phyloP scores from a whole-genome alignment of 1,284 basidiomycete genomes.

The Leccinum colubrinum region DNA sequence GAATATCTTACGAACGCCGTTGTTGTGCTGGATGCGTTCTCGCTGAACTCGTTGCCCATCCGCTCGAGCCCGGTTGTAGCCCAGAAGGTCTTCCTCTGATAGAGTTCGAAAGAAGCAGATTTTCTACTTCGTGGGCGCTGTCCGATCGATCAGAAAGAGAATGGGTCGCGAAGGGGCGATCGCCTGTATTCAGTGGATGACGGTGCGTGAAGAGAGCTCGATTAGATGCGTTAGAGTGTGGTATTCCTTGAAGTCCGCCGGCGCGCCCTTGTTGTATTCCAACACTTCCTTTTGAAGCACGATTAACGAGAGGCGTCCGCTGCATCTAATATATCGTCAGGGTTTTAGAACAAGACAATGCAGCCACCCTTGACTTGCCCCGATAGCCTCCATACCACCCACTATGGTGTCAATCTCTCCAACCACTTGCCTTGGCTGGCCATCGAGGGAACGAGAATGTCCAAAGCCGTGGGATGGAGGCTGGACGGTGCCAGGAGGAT shows the following conservation, averaged over 20 bases:
- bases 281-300: conserved; percentile 37
- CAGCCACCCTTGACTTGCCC: conserved; percentile 40
- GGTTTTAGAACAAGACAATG: background rate
- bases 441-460: conserved; percentile 20
- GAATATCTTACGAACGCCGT: conserved; percentile 25
- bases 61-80: conserved; percentile 18
- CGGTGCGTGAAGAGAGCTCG: conserved; percentile 23
- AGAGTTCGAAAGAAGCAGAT: conserved; percentile 43
- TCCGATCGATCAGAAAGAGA: conserved; percentile 62
- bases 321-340: conserved; percentile 51
- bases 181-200: conserved; percentile 28
- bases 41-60: conserved; percentile 25
- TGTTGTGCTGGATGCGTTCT: conserved; percentile 24
- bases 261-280: conserved; percentile 29
- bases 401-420: conserved; percentile 49
- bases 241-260: conserved; percentile 15
- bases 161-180: conserved; percentile 41
- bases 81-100: conserved; percentile 16
- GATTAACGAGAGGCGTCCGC: conserved; percentile 64
- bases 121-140: conserved; percentile 68
- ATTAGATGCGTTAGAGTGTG: conserved; percentile 15
- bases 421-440: conserved; percentile 17
- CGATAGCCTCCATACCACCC: conserved; percentile 67
- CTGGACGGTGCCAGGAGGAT: conserved; percentile 19
- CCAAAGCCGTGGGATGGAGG: conserved; percentile 12